These are phyloP conservation scores for Lumnitzera racemosa DNA, from an alignment of 345 rosid genomes.

Conservation along the genomic window DNA sequence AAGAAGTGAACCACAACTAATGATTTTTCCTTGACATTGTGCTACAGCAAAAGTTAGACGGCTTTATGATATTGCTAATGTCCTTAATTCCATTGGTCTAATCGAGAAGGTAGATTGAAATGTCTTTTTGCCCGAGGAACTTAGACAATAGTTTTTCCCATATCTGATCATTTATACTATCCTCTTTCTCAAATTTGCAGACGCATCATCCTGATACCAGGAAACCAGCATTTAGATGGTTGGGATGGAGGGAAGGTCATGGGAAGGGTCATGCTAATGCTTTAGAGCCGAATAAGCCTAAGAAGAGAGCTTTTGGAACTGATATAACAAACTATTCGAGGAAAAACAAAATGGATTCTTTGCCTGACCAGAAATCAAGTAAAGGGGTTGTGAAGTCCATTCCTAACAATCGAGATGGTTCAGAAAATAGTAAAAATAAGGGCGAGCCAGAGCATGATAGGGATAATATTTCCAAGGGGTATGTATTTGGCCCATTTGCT, in stretches of 20 bases:
- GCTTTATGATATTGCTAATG: slow-evolving; percentile 66
- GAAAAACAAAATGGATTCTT: slow-evolving; percentile 26
- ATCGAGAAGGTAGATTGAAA: slow-evolving; percentile 49
- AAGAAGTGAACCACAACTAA: no score
- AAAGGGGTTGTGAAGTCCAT: slow-evolving; percentile 18
- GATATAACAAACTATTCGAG: slow-evolving; percentile 45
- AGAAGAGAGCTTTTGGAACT: slow-evolving; percentile 47
- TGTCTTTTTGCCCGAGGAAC: no score
- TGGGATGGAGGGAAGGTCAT: slow-evolving; percentile 37
- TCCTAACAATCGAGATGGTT: slow-evolving; percentile 3
- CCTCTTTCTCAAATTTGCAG: slow-evolving; percentile 23
- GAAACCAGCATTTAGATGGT: slow-evolving; percentile 66
- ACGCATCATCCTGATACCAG: slow-evolving; percentile 50
- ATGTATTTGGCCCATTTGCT: slow-evolving; percentile 44
- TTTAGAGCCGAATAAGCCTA: slow-evolving; percentile 26
- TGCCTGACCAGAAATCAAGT: slow-evolving; percentile 15
- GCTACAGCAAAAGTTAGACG: slow-evolving; percentile 65
- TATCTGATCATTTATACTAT: background rate
- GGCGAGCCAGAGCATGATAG: slow-evolving; percentile 13
- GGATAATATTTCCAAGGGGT: slow-evolving; percentile 24
- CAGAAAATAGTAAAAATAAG: slow-evolving; percentile 7
- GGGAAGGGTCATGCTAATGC: slow-evolving; percentile 11
- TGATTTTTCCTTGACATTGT: slow-evolving; percentile 5
- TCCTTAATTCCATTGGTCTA: slow-evolving; percentile 50
- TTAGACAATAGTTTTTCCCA: no score